Base-by-base conservation (phyloP, 768 basidiomycete genomes). In the Panus rudis region DNA sequence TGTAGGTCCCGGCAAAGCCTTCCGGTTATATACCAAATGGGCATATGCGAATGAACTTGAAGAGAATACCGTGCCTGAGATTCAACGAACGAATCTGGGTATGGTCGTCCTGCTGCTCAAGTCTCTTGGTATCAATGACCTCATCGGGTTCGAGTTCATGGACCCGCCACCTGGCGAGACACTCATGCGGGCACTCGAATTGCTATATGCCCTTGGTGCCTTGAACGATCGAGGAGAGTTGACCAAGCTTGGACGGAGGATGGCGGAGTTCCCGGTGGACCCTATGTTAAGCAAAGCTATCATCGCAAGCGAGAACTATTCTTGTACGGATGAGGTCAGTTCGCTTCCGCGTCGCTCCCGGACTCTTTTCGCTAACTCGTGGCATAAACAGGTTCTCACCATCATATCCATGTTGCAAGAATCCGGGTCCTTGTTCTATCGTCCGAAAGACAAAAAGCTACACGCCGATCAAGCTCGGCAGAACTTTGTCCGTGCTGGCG, bases 181-280 rank as follows among this genome's bases (percentile, higher is more conserved):
- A 11, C 78, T 99, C 41, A 94, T 98, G 75, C 79, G 92, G 33
- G 91, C 92, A 4, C 71, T 98, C 28, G 93, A 98, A 59, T 63
- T 97, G 45, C 64, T 99, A 4, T 99, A 99, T 63, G 96, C 94
- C 0, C 70, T 99, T 0, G 96, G 96, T 22, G 93, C 96, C 0
- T 71, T 99, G 48, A 98, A 98, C 60, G 93, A 98, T 61, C 72
- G 87, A 42, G 96, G 96, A 6, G 96, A 99, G 62, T 63, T 99
- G 50, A 99, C 96, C n/a, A 92, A 97, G 56, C 76, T 98, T 26
- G 96, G 96, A 2, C 74, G 96, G 46, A 69, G 93, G 42, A 98
- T 99, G 96, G 93, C 94, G 1, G 96, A 99, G 61, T 98, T 99
- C 65, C 96, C 92, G 8, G 92, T 98, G 16, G 96, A 99, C 57